Conservation (phyloP, 192 early-diverging fungal species). For the Entomortierella parvispora region DNA sequence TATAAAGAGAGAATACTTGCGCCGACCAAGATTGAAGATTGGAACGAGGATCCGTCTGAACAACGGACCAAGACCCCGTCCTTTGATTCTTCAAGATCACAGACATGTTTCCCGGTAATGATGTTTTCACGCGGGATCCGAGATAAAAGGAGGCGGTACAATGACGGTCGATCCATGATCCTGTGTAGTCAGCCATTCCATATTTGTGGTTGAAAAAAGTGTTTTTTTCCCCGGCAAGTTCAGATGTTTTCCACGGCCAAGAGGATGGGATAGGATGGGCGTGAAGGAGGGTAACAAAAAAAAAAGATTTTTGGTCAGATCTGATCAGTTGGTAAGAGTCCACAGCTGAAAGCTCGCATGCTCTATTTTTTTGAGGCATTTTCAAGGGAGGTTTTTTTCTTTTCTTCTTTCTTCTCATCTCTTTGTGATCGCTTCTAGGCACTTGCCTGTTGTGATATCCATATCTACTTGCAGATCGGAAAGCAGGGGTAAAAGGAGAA, state of each 20-base stretch:
- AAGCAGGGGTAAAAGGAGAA: not conserved
- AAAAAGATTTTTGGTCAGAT: too few relatives aligned
- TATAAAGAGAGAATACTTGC: too few relatives aligned
- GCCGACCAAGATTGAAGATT: constrained; percentile 31
- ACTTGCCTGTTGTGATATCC: constrained; percentile 43
- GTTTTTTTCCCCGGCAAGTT: too few relatives aligned
- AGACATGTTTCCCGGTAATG: constrained; percentile 23
- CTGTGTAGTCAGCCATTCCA: constrained; percentile 4
- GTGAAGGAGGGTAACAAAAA: too few relatives aligned
- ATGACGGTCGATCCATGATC: constrained; percentile 44
- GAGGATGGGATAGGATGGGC: too few relatives aligned
- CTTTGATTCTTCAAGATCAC: constrained; percentile 21
- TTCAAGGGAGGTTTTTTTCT: constrained; percentile 1
- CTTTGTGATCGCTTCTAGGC: not conserved
- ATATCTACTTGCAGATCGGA: constrained; percentile 22
- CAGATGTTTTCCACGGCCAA: too few relatives aligned
- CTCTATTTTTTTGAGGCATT: constrained; percentile 1
- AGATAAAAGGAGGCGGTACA: constrained; percentile 30
- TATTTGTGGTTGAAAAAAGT: not conserved
- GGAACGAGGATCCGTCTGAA: constrained; percentile 9
- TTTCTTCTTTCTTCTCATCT: not conserved
- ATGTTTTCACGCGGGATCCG: constrained; percentile 23
- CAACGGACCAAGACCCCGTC: constrained; percentile 23
- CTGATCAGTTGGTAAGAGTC: too few relatives aligned
- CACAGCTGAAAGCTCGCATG: too few relatives aligned